Conservation (phyloP, 345 rosid species). For the Citrus maxima region DNA sequence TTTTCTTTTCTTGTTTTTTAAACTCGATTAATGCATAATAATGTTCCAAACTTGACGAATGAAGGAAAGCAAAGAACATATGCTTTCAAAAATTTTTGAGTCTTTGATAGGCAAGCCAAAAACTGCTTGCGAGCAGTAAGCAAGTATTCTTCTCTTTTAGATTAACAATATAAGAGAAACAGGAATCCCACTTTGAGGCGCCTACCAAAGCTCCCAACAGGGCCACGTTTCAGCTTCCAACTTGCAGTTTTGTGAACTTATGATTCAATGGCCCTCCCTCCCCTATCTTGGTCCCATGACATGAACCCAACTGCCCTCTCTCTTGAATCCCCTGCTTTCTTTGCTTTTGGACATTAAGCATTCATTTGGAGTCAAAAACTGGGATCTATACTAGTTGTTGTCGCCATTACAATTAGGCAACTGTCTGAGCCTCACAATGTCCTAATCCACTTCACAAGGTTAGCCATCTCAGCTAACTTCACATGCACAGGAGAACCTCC, state of each 20-base stretch:
- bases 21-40: background rate
- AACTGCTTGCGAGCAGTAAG: background rate
- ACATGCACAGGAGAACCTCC: constrained; percentile 10
- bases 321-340: background rate
- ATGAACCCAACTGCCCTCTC: background rate
- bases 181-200: constrained; percentile 19
- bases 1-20: too few species aligned
- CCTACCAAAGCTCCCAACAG: background rate
- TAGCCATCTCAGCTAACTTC: constrained; percentile 11
- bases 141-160: constrained; percentile 11
- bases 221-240: background rate
- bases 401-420: background rate
- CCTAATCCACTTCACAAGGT: constrained; percentile 1
- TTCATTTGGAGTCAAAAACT: background rate
- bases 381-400: background rate
- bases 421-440: background rate
- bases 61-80: constrained; percentile 36
- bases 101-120: background rate
- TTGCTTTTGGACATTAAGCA: background rate
- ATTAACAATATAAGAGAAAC: background rate
- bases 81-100: background rate
- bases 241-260: background rate
- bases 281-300: background rate
- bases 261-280: background rate
- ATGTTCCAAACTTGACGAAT: constrained; percentile 3